Evolutionary conservation across 129 eudicot genomes (phyloP).

Genomic region (Escallonia rubra): DNA sequence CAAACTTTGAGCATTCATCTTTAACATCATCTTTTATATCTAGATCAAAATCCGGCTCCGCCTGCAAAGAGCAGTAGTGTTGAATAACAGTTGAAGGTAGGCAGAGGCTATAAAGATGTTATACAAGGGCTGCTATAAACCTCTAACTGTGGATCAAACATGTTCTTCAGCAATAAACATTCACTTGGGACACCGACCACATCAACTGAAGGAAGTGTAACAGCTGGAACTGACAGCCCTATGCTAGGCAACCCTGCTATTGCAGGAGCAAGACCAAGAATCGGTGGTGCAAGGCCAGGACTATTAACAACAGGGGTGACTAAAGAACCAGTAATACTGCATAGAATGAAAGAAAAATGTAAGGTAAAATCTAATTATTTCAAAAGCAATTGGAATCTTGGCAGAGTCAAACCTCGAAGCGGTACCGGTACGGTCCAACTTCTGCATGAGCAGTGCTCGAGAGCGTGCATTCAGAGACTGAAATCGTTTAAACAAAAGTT

Average conservation of each 20-base stretch:
- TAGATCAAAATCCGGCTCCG: conserved; percentile 77
- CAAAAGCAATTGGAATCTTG: background rate
- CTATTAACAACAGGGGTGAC: conserved; percentile 31
- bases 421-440: conserved; percentile 84
- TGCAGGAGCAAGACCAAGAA: conserved; percentile 30
- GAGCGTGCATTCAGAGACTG: conserved; percentile 88
- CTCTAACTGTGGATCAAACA: conserved; percentile 84
- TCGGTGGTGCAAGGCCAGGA: conserved; percentile 26
- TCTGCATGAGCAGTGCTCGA: conserved; percentile 89
- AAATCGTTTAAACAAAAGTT: conserved; percentile 9
- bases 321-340: conserved; percentile 60
- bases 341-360: conserved; percentile 1
- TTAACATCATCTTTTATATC: conserved; percentile 79
- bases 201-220: conserved; percentile 51
- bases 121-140: conserved; percentile 25
- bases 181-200: conserved; percentile 70
- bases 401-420: conserved; percentile 46
- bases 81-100: background rate
- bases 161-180: conserved; percentile 74
- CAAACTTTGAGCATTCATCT: conserved; percentile 71
- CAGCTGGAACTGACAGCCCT: conserved; percentile 40
- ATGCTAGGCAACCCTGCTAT: conserved; percentile 43
- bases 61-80: conserved; percentile 27
- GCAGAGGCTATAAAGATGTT: conserved; percentile 3
- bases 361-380: background rate